Percentiles rank a stretch among this genome's conserved stretches.
These are phyloP conservation scores for Claviceps humidiphila DNA, from an alignment of 2,329 filamentous ascomycete genomes.

Conservation along the genomic window DNA sequence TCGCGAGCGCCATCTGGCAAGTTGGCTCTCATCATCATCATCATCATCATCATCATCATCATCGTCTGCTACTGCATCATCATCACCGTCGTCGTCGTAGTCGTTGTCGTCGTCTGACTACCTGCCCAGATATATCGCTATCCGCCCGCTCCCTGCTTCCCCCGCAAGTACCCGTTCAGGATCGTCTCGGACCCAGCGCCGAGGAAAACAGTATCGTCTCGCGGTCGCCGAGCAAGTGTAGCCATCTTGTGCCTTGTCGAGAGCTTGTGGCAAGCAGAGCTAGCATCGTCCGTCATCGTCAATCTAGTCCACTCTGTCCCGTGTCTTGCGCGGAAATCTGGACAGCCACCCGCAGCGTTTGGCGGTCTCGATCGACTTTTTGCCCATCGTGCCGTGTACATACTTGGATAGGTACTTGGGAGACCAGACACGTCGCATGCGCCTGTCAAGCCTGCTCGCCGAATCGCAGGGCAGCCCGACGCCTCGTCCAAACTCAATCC, in stretches of 20 bases:
- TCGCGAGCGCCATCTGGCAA: not conserved
- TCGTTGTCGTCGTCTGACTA: not conserved
- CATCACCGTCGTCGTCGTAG: not conserved
- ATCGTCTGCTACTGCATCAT: not conserved
- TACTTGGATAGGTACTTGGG: not conserved
- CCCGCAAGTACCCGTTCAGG: not conserved
- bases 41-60: not conserved
- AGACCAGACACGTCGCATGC: not conserved
- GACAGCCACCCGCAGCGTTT: not conserved
- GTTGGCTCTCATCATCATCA: not conserved
- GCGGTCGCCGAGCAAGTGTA: not conserved
- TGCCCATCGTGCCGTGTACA: not conserved
- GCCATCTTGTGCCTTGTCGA: not conserved
- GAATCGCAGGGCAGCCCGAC: slow-evolving; percentile 4
- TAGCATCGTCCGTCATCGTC: not conserved
- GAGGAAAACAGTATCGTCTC: not conserved
- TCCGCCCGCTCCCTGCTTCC: not conserved
- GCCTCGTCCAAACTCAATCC: slow-evolving; percentile 6
- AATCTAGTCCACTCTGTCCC: not conserved
- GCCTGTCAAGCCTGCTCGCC: slow-evolving; percentile 1
- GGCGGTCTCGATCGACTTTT: not conserved
- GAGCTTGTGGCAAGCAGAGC: not conserved
- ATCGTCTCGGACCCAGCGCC: not conserved
- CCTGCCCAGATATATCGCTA: not conserved
- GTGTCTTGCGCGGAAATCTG: not conserved